Evolutionary conservation across 2,329 filamentous ascomycete species (phyloP), one percentile per base, ranked within the genome.

Genomic region (Aspergillus candidus): DNA sequence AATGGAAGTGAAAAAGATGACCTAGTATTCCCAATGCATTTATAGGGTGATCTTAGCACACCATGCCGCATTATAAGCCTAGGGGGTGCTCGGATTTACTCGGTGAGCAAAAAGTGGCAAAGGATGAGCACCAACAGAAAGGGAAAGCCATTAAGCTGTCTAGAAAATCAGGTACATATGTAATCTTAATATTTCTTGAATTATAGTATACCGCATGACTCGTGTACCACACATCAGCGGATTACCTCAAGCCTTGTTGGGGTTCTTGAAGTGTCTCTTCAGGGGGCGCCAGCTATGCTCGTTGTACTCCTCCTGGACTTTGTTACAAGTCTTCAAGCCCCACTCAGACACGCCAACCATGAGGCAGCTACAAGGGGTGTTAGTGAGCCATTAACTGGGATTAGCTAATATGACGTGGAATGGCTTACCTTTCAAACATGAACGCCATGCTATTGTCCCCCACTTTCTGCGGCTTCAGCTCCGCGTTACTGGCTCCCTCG

Each of bases 231-330:
- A 33, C 30, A 40, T 40, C 38, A 22, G 6, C 30, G 30, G 12
- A 22, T 22, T 13, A 12, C 33, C 27, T n/a, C 29, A 39, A 39
- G 30, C 27, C 56, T 73, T 72, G 49, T 73, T 70, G 13, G 75
- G 74, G 58, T 71, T 71, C 59, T 72, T 71, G 51, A 83, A 86
- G 59, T 84, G 78, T 35, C 80, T 74, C 65, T 79, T 78, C 41
- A 86, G 68, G 0, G 76, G 76, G 22, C 74, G 81, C 88, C 88
- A 95, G 62, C 86, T 90, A 71, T 94, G 85, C 45, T 82, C 79
- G 60, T 81, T 89, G 59, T 93, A 94, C 44, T 78, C 78, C 52
- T 80, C 74, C 69, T 86, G 83, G 33, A 86, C 77, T 66, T 86
- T 86, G 57, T 74, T 68, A 60, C 82, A 91, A 49, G 78, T 78